A percentile compares a stretch with the other conserved stretches of the same genome.
These are phyloP conservation scores for Colletotrichum sidae DNA, from an alignment of 2,329 filamentous ascomycete genomes.

Conservation along the genomic window DNA sequence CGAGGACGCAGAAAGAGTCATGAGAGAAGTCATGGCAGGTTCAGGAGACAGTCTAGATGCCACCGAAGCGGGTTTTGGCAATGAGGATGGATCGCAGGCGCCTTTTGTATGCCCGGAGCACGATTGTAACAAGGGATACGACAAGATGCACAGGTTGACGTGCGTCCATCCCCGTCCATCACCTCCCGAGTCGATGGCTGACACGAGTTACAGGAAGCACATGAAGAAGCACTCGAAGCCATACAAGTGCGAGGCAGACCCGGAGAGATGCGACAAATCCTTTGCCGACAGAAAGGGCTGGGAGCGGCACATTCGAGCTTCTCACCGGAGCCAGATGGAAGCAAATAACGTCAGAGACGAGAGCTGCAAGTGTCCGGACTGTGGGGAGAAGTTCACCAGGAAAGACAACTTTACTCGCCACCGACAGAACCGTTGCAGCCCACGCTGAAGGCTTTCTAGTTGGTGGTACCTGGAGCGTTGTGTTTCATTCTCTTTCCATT, in stretches of 20 bases:
- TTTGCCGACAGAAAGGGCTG: constrained; percentile 7
- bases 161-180: not conserved
- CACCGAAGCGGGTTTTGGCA: too few relatives aligned
- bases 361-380: not conserved
- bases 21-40: too few relatives aligned
- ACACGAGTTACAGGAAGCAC: not conserved
- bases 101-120: not conserved
- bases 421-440: not conserved
- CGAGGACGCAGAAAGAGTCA: not conserved
- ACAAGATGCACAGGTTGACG: too few relatives aligned
- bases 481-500: too few relatives aligned
- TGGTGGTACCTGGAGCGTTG: too few relatives aligned
- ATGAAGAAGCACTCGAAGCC: not conserved
- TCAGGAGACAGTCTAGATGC: too few relatives aligned
- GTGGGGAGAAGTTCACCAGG: not conserved
- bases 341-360: not conserved
- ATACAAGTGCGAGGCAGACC: not conserved
- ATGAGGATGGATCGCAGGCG: not conserved
- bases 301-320: not conserved
- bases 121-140: not conserved
- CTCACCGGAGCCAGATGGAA: not conserved
- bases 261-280: not conserved
- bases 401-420: constrained; percentile 12
- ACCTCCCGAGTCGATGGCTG: not conserved
- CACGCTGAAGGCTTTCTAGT: not conserved